Conservation (phyloP, 129 eudicot species). For the Artemisia tridentata region DNA sequence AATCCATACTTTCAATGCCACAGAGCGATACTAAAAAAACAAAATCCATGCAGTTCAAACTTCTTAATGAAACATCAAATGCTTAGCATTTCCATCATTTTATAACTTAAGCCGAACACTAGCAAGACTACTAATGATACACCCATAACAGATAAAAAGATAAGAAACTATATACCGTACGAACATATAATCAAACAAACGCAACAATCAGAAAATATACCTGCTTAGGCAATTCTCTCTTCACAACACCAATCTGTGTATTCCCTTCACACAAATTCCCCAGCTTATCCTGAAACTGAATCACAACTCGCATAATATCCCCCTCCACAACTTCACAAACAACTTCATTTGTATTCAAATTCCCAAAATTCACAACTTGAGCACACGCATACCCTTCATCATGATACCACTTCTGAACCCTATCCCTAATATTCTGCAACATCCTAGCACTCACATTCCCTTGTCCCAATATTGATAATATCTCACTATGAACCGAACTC, state of each 20-base stretch:
- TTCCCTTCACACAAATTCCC: slow-evolving; percentile 91
- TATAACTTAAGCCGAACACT: not conserved
- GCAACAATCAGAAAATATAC: slow-evolving; percentile 30
- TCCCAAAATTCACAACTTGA: slow-evolving; percentile 87
- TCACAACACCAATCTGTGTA: slow-evolving; percentile 64
- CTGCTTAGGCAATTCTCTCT: slow-evolving; percentile 74
- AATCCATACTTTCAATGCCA: no score
- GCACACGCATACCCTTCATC: slow-evolving; percentile 90
- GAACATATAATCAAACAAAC: not conserved
- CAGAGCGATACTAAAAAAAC: no score
- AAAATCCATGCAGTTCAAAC: no score
- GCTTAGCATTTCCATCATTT: not conserved
- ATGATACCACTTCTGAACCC: slow-evolving; percentile 87
- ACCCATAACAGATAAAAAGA: not conserved
- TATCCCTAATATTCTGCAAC: slow-evolving; percentile 76
- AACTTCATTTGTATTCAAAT: slow-evolving; percentile 74
- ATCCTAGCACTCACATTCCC: slow-evolving; percentile 74
- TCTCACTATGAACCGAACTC: slow-evolving; percentile 42
- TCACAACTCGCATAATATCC: slow-evolving; percentile 73
- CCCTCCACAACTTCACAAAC: slow-evolving; percentile 98
- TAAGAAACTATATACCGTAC: not conserved
- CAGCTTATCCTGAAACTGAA: slow-evolving; percentile 89
- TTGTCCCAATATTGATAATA: slow-evolving; percentile 49
- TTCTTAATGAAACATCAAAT: no score
- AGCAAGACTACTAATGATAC: not conserved